Evolutionary conservation across 108 stramenopile genomes (phyloP).

Genomic region (Parmales sp.): DNA sequence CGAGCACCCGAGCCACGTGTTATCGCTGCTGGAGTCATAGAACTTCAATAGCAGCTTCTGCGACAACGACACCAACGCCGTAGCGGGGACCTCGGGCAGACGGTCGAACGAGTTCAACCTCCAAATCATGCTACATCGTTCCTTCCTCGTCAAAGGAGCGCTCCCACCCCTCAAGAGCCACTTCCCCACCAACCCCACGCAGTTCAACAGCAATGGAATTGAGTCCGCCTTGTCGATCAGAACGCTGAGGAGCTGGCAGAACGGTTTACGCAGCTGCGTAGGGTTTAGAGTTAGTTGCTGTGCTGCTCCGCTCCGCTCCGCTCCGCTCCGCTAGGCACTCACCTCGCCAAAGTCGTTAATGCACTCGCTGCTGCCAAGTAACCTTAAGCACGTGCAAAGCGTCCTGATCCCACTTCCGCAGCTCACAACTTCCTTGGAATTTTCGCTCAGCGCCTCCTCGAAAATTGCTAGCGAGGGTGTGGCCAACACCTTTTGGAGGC

Average conservation of each 20-base stretch:
- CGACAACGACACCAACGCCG: constrained; percentile 47
- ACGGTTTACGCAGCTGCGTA: constrained; percentile 43
- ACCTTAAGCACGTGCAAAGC: constrained; percentile 23
- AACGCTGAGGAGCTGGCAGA: constrained; percentile 40
- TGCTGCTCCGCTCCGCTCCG: too few relatives aligned
- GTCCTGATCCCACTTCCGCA: constrained; percentile 16
- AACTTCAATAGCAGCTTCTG: constrained; percentile 16
- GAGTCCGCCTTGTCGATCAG: constrained; percentile 55
- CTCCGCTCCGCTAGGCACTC: too few relatives aligned
- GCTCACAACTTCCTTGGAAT: constrained; percentile 13
- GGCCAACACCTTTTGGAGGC: constrained; percentile 27
- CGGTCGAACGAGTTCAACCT: constrained; percentile 54
- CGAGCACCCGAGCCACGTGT: neutral
- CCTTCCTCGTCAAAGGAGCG: constrained; percentile 48
- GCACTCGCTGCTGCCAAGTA: constrained; percentile 39
- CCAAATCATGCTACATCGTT: constrained; percentile 44
- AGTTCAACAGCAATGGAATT: constrained; percentile 46
- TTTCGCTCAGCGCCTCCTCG: constrained; percentile 27
- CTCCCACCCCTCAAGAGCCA: constrained; percentile 39
- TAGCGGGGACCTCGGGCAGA: constrained; percentile 44
- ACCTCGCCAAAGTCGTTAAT: constrained; percentile 38
- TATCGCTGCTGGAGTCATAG: constrained; percentile 15
- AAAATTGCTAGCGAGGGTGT: constrained; percentile 60
- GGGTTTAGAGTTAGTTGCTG: too few relatives aligned
- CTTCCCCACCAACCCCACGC: constrained; percentile 43